Conservation (phyloP, 345 rosid species). For the Microcos paniculata region DNA sequence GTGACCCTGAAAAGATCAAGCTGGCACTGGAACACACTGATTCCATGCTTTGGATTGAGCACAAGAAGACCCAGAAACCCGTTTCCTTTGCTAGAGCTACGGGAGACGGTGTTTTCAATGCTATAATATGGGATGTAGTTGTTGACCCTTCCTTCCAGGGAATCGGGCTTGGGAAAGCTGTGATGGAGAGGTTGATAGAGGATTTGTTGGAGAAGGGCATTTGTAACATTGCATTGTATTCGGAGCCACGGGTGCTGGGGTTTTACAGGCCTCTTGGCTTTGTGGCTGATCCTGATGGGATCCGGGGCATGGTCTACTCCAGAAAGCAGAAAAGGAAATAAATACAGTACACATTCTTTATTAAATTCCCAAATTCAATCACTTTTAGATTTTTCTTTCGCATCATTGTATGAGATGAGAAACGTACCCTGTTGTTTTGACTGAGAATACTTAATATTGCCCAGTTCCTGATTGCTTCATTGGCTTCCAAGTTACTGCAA, state of each 20-base stretch:
- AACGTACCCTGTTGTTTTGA: not conserved
- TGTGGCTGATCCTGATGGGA: constrained; percentile 92
- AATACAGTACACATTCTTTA: not conserved
- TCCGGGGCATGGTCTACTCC: constrained; percentile 84
- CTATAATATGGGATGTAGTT: constrained; percentile 96
- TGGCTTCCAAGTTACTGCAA: not conserved
- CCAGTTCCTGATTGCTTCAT: not conserved
- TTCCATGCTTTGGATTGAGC: constrained; percentile 68
- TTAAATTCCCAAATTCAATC: not conserved
- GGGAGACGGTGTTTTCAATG: constrained; percentile 89
- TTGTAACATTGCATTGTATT: constrained; percentile 68
- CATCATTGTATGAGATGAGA: not conserved
- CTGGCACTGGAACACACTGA: constrained; percentile 71
- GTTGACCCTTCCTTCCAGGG: constrained; percentile 89
- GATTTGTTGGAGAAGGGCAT: constrained; percentile 65
- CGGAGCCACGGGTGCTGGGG: constrained; percentile 92
- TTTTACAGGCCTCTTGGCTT: constrained; percentile 88
- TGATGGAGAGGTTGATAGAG: constrained; percentile 73
- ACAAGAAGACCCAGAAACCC: constrained; percentile 55
- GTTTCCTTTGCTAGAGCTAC: constrained; percentile 94
- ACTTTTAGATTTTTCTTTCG: not conserved
- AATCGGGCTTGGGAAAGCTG: constrained; percentile 80
- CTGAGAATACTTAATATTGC: not conserved
- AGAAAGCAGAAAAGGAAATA: constrained; percentile 49
- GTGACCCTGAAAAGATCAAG: constrained; percentile 69